Base-by-base conservation (phyloP, 176 grass and related monocot species). In the Hordeum marinum region DNA sequence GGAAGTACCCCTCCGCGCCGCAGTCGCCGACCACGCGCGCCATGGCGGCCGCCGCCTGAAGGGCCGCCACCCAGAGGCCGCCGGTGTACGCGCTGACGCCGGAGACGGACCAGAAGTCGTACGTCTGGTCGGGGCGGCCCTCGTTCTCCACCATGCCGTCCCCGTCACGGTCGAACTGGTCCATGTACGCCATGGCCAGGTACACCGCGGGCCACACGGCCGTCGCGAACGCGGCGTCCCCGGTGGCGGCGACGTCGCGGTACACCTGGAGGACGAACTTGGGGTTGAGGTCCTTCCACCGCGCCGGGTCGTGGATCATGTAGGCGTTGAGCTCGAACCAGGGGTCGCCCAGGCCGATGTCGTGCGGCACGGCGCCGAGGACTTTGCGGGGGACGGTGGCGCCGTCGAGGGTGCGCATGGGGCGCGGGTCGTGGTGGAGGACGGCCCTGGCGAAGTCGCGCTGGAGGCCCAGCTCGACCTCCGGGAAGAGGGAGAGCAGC, bases 111-210 rank as follows among this genome's bases (percentile, higher is more conserved):
- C 91, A 94, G n/a, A 94, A 59, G 72, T 94, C 91, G 21, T 90
- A 94, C 0, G 91, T 94, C 81, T 94, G 91, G 73, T 94, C 91
- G 0, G 91, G 88, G 63, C 90, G 85, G 43, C 88, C 84, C 55
- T 94, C 88, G 66, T 94, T 94, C 73, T 94, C 91, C 67, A 94
- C 88, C 91, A 94, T 94, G 23, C 91, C 91, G 82, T 94, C 91
- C 82, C 68, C 87, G 41, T 94, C 91, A 20, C 83, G 82, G 67
- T 94, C 88, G 63, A 94, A 94, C 80, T 94, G 91, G 36, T 94
- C 82, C 91, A 94, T 94, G 82, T 88, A 94, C 9, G 91, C 91
- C 88, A 94, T 88, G 20, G 88, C 88, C 75, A 94, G 85, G 41
- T 88, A 90, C 54, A 93, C 91, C 41, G 91, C 89, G 5, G 91